Evolutionary conservation across 2,329 filamentous ascomycete genomes (phyloP).

Genomic region (Aspergillus sp.): DNA sequence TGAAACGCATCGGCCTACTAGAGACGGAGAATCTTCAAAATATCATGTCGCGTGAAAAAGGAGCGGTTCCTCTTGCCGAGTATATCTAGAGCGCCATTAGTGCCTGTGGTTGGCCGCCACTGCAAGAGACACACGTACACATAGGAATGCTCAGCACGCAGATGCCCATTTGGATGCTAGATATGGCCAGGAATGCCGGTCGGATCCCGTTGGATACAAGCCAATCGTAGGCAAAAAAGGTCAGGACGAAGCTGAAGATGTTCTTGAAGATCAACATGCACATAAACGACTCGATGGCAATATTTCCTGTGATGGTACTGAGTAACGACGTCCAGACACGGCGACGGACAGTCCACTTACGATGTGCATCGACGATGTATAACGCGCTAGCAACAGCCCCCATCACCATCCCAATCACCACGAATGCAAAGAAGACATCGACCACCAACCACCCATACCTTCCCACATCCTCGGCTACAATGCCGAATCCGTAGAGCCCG

Average conservation of each 20-base stretch:
- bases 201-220: constrained; percentile 60
- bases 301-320: constrained; percentile 56
- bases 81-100: constrained; percentile 57
- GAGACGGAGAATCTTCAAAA: constrained; percentile 53
- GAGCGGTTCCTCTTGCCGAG: constrained; percentile 75
- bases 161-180: constrained; percentile 73
- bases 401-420: constrained; percentile 88
- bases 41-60: constrained; percentile 73
- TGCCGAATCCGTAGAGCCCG: constrained; percentile 82
- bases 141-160: constrained; percentile 73
- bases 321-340: constrained; percentile 2
- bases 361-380: constrained; percentile 91
- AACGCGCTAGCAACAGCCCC: constrained; percentile 81
- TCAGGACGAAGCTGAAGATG: constrained; percentile 83
- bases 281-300: constrained; percentile 85
- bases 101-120: neutral
- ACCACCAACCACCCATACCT: constrained; percentile 72
- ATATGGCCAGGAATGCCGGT: constrained; percentile 66
- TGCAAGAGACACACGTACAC: constrained; percentile 59
- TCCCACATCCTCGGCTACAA: constrained; percentile 62
- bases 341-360: constrained; percentile 50
- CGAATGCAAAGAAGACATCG: constrained; percentile 77
- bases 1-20: constrained; percentile 18
- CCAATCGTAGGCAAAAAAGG: constrained; percentile 84
- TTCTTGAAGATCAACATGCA: constrained; percentile 93